phyloP scores from a whole-genome alignment of 78 protist genomes.

The Dictyostelium intermedium region DNA sequence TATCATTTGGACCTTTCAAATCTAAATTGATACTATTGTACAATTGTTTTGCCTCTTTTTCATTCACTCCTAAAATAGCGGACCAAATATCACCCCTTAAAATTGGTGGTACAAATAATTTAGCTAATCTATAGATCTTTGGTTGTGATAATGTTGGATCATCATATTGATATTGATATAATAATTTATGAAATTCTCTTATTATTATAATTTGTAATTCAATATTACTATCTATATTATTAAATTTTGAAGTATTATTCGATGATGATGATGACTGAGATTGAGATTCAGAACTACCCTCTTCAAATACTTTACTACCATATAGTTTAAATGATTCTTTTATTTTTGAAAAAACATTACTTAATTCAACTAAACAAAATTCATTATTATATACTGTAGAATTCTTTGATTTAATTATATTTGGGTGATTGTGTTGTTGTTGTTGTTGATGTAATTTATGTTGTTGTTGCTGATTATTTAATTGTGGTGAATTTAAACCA shows the following conservation, averaged over 20 bases:
- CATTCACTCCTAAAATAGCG: slow-evolving; percentile 79
- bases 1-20: slow-evolving; percentile 63
- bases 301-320: not conserved
- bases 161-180: slow-evolving; percentile 43
- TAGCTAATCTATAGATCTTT: slow-evolving; percentile 68
- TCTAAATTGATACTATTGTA: slow-evolving; percentile 32
- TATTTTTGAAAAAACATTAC: not conserved
- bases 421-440: not conserved
- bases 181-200: slow-evolving; percentile 31
- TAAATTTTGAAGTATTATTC: not conserved
- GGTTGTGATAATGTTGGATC: slow-evolving; percentile 73
- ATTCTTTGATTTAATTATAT: slow-evolving; percentile 29
- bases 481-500: not conserved
- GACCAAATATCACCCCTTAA: slow-evolving; percentile 89
- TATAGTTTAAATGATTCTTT: not conserved
- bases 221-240: not conserved
- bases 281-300: not conserved
- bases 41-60: not conserved
- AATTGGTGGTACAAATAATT: slow-evolving; percentile 69
- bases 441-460: not conserved
- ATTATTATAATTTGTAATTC: slow-evolving; percentile 22
- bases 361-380: not conserved
- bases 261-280: not conserved
- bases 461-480: no score
- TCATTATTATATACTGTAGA: slow-evolving; percentile 23